Conservation (phyloP, 495 filamentous ascomycete genomes). For the Cladorrhinum samala region DNA sequence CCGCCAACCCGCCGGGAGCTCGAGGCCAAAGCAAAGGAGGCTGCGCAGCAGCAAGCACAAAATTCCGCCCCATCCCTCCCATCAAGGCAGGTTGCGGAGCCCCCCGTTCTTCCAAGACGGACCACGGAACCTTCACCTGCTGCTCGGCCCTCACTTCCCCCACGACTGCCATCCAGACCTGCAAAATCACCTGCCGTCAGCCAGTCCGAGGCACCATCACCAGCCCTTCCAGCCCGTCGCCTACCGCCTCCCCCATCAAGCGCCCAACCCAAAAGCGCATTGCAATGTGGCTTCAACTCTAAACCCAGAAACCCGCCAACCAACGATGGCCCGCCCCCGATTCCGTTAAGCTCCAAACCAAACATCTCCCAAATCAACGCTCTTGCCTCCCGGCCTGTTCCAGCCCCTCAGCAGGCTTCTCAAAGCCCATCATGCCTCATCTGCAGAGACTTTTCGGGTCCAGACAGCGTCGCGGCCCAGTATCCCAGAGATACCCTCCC, state of each 20-base stretch:
- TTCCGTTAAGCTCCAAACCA: constrained; percentile 42
- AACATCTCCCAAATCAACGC: constrained; percentile 38
- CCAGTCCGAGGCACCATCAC: constrained; percentile 14
- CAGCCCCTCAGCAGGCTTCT: constrained; percentile 21
- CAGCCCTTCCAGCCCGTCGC: constrained; percentile 29
- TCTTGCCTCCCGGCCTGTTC: constrained; percentile 22
- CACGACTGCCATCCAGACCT: constrained; percentile 38
- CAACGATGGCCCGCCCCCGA: constrained; percentile 35
- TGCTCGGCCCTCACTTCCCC: constrained; percentile 28
- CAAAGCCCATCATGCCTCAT: constrained; percentile 50
- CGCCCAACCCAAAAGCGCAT: constrained; percentile 18
- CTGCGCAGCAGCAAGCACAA: too few relatives aligned
- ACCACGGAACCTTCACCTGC: background rate
- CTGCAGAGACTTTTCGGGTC: constrained; percentile 81
- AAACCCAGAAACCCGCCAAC: constrained; percentile 7
- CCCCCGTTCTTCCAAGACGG: constrained; percentile 11
- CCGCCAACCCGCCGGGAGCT: constrained; percentile 39
- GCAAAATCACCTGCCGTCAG: constrained; percentile 16
- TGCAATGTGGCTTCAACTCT: constrained; percentile 18
- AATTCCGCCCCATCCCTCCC: constrained; percentile 19
- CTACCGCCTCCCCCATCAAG: constrained; percentile 35
- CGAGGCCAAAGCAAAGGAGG: constrained; percentile 40
- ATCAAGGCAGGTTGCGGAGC: constrained; percentile 20
- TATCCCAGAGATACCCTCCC: constrained; percentile 68
- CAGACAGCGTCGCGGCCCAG: constrained; percentile 71